Evolutionary conservation across 1,284 basidiomycete genomes (phyloP).

Genomic region (Ganoderma leucocontextum): DNA sequence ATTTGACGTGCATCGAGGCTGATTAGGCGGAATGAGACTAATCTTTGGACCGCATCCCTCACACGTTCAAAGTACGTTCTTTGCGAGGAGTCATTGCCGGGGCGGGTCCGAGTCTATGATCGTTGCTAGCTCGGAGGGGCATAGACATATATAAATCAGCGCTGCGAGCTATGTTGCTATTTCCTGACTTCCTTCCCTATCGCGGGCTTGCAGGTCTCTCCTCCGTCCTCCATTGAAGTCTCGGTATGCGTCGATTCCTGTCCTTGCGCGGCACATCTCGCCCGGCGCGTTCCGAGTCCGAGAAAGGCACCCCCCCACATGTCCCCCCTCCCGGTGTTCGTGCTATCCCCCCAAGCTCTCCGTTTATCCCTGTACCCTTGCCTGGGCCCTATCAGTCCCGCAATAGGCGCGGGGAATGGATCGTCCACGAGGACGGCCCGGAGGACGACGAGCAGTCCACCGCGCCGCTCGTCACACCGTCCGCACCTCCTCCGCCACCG

Average conservation of each 20-base stretch:
- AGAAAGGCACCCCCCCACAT: background rate
- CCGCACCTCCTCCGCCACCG: conserved; percentile 48
- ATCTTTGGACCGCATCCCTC: conserved; percentile 13
- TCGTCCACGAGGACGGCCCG: conserved; percentile 12
- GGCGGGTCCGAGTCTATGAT: background rate
- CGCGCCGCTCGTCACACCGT: conserved; percentile 24
- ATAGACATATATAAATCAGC: background rate
- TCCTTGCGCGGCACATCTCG: background rate
- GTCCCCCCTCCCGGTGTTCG: background rate
- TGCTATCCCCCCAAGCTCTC: background rate
- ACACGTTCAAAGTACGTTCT: background rate
- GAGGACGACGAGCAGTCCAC: conserved; percentile 11
- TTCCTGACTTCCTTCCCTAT: background rate
- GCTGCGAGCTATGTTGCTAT: background rate
- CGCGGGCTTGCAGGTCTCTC: background rate
- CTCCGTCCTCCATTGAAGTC: background rate
- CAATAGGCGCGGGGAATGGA: conserved; percentile 10
- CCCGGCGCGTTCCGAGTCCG: background rate
- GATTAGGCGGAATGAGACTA: background rate
- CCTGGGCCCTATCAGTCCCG: background rate
- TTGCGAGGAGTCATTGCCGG: background rate
- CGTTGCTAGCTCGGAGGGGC: too few species aligned
- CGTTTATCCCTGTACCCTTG: background rate
- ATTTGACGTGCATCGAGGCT: conserved; percentile 3
- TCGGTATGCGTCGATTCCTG: conserved; percentile 15